Evolutionary conservation across 2,329 filamentous ascomycete genomes (phyloP).

Genomic region (Verticillium alfalfae): DNA sequence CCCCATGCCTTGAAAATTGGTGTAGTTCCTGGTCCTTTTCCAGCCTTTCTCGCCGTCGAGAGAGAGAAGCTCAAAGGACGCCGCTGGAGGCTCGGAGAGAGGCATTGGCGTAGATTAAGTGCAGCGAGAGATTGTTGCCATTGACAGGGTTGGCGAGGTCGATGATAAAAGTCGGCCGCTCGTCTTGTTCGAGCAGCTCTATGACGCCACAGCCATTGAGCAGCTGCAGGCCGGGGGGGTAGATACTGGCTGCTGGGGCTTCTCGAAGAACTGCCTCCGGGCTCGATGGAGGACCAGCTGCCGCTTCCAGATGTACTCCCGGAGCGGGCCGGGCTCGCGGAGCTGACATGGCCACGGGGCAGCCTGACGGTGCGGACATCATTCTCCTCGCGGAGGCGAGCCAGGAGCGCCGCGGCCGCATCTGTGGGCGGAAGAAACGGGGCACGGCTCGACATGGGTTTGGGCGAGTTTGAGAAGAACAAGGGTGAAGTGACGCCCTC

Average conservation of each 20-base stretch:
- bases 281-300: conserved; percentile 44
- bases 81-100: conserved; percentile 54
- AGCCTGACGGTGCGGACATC: conserved; percentile 48
- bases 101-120: conserved; percentile 63
- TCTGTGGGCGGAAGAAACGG: conserved; percentile 32
- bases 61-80: conserved; percentile 49
- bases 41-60: conserved; percentile 38
- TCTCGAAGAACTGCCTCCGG: conserved; percentile 35
- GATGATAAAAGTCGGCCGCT: conserved; percentile 70
- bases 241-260: conserved; percentile 47
- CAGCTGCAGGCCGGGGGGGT: conserved; percentile 44
- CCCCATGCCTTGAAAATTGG: conserved; percentile 65
- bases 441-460: conserved; percentile 27
- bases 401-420: conserved; percentile 39
- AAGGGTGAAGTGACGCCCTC: conserved; percentile 42
- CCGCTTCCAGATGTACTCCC: conserved; percentile 44
- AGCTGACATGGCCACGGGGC: conserved; percentile 45
- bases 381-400: conserved; percentile 36
- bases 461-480: conserved; percentile 43
- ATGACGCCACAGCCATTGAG: conserved; percentile 62
- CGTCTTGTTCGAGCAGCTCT: conserved; percentile 72
- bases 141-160: conserved; percentile 59
- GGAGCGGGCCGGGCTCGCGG: conserved; percentile 39
- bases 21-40: conserved; percentile 39
- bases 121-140: conserved; percentile 45